Evolutionary conservation across 2,329 filamentous ascomycete species (phyloP), one percentile per base, ranked within the genome.

Genomic region (Xylaria sp.): DNA sequence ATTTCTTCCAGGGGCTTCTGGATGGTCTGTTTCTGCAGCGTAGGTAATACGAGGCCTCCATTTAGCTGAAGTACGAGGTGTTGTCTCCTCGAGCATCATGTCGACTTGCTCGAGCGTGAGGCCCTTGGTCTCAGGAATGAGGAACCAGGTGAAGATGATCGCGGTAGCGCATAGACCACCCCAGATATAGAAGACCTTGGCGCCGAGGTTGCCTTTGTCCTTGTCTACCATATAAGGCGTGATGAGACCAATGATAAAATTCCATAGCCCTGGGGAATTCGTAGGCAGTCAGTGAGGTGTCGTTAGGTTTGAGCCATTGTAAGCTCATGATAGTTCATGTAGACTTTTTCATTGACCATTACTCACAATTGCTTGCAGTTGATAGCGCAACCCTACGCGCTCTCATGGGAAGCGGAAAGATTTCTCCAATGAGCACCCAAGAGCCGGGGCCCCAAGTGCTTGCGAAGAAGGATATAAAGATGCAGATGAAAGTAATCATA

Each of bases 391-490:
- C 93, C 83, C 94, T 94, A 74, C 93, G 92, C 48, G 94, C 92
- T 77, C 94, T 92, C 82, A 97, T 95, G 70, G 92, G 93, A 63
- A 97, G 88, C 66, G 93, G 93, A 88, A 92, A 97, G 81, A 96
- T 92, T 84, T 97, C 93, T 79, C 93, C 93, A 76, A 96, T 94
- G 74, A 97, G 87, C 63, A 91, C 88, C 92, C 91, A 94, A 62
- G 92, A 87, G 59, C 89, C 91, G 6, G 76, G 76, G n/a, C 93
- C 93, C 93, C 93, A 97, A 72, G 93, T 97, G 67, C 88, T 90
- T 69, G 93, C 93, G 80, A 97, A 97, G 87, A 91, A 95, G 87
- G 93, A 94, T 85, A 97, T 94, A 87, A 94, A 96, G 84, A 97
- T 90, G 83, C 90, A 92, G 78, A 96, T 96, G 84, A 97, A 96